Evolutionary conservation across 2,329 filamentous ascomycete genomes (phyloP).

Genomic region (Aspergillus sp.): DNA sequence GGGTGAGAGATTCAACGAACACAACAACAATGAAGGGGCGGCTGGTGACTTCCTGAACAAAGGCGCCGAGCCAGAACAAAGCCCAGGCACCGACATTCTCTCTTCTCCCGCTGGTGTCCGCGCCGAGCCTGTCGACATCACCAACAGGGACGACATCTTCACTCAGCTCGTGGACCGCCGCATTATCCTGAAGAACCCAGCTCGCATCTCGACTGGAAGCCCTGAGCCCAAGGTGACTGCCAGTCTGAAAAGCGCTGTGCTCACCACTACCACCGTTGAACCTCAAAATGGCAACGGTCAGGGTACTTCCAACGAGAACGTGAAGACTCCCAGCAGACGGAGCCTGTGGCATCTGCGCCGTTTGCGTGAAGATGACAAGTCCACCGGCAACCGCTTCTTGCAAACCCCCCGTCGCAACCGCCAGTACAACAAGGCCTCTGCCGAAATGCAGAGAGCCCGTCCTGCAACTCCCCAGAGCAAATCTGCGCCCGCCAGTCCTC

Average conservation of each 20-base stretch:
- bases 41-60: conserved; percentile 2
- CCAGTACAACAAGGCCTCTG: neutral
- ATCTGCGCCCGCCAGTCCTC: neutral
- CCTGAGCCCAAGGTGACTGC: neutral
- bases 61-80: conserved; percentile 3
- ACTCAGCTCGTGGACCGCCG: neutral
- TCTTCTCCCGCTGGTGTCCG: neutral
- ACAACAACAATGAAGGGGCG: neutral
- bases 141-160: neutral
- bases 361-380: conserved; percentile 9
- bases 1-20: neutral
- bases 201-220: conserved; percentile 6
- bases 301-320: neutral
- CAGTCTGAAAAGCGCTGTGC: neutral
- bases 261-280: neutral
- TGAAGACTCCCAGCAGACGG: conserved; percentile 13
- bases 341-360: conserved; percentile 18
- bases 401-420: neutral
- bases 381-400: conserved; percentile 5
- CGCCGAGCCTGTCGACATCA: neutral
- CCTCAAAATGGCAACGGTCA: neutral
- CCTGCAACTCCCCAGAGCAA: neutral
- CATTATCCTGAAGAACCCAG: conserved; percentile 1
- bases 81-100: neutral
- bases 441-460: neutral